Base-by-base conservation (phyloP, 495 filamentous ascomycete species). In the Lasiosphaeriaceae sp. region DNA sequence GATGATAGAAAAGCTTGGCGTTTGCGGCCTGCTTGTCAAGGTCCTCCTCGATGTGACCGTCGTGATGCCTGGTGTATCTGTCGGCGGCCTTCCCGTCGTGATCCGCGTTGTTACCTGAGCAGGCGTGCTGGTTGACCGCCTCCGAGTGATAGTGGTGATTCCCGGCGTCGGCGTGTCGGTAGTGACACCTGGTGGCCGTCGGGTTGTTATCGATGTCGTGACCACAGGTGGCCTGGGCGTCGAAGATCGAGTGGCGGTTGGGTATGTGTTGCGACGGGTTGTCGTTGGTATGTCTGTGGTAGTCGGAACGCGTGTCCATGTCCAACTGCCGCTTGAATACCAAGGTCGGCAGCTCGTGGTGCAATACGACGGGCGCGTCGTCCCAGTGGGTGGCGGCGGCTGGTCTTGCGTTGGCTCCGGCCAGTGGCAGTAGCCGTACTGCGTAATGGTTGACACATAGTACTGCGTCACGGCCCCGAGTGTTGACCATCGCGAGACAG, bases 401-500 rank as follows among this genome's bases (percentile, higher is more conserved):
- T 31, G 51, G 20, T 69, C 63, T 9, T 35, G 23, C 0, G 61
- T 59, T 1, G 60, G 64, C 0, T 47, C 26, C 0, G 66, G 66
- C 66, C 66, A 69, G 57, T 63, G 63, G 52, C 66, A 69, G 34
- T 59, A 69, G 3, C 61, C 60, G 31, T 59, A 54, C 19, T 60
- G 17, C 9, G 52, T 58, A 9, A 66, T 24, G 14, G 61, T 69
- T 2, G 61, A 64, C 20, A 56, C 45, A 29, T 64, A 64, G 59
- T 66, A 66, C 37, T 66, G 51, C 4, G 66, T 69, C 2, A 62
- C 47, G 9, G 55, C 50, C 21, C 63, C 63, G 6, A 55, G 51
- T 1, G 64, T 66, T 2, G 47, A 58, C 59, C 61, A 66, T 1
- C 66, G 58, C 17, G 49, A 24, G 22, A 62, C 47, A 0, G 58